These are phyloP conservation scores for Avicennia marina DNA, from an alignment of 257 asterid species.

Conservation along the genomic window DNA sequence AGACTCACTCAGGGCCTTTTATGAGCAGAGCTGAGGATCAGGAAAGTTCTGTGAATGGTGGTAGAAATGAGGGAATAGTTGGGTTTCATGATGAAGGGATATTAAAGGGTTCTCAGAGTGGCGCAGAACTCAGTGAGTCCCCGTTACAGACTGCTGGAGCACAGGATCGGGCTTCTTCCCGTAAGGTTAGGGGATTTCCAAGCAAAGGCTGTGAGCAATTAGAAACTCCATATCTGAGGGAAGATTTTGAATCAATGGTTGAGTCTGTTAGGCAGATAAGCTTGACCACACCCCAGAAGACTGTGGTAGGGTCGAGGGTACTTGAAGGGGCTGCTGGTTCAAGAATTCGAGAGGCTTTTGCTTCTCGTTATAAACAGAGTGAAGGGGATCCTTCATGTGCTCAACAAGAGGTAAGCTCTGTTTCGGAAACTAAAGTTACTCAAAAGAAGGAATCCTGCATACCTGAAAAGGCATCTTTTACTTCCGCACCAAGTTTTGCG, in stretches of 20 bases:
- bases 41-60: slow-evolving; percentile 20
- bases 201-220: slow-evolving; percentile 29
- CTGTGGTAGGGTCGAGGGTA: slow-evolving; percentile 31
- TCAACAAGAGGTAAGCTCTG: slow-evolving; percentile 35
- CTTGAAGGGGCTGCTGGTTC: slow-evolving; percentile 42
- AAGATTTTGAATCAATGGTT: too few species aligned
- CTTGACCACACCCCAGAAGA: slow-evolving; percentile 30
- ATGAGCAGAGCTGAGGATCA: slow-evolving; percentile 32
- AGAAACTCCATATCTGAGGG: slow-evolving; percentile 29
- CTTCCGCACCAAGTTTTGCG: slow-evolving; percentile 30
- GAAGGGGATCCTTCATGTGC: slow-evolving; percentile 36
- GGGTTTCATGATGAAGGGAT: slow-evolving; percentile 28
- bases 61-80: neutral
- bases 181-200: slow-evolving; percentile 22
- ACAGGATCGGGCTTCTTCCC: slow-evolving; percentile 31
- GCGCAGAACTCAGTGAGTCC: slow-evolving; percentile 30
- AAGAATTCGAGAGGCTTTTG: slow-evolving; percentile 42
- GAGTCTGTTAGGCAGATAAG: slow-evolving; percentile 27
- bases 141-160: slow-evolving; percentile 29
- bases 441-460: slow-evolving; percentile 27
- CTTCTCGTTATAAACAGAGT: slow-evolving; percentile 37
- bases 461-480: slow-evolving; percentile 24
- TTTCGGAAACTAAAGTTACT: slow-evolving; percentile 30
- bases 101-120: slow-evolving; percentile 26
- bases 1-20: slow-evolving; percentile 40